phyloP scores from a whole-genome alignment of 2,329 filamentous ascomycete species.

The Seiridium cupressi region DNA sequence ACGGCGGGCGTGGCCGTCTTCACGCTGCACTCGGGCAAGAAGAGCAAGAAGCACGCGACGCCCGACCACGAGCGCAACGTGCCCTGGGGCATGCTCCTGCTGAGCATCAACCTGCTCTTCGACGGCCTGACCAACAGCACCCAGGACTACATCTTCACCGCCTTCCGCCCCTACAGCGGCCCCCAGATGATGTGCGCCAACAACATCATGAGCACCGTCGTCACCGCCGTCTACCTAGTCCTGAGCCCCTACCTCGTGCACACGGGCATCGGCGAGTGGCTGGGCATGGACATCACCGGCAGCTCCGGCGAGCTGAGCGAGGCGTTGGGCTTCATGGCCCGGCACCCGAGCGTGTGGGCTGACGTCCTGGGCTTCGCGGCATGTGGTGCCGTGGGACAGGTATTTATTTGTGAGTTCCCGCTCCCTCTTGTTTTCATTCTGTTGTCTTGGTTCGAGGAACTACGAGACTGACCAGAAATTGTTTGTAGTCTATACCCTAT shows the following conservation, averaged over 20 bases:
- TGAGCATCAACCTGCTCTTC: conserved; percentile 88
- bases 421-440: background rate
- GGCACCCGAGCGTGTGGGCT: conserved; percentile 78
- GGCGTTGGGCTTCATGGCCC: conserved; percentile 77
- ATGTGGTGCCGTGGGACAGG: conserved; percentile 89
- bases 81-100: conserved; percentile 76
- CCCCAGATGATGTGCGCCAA: conserved; percentile 99
- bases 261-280: conserved; percentile 61
- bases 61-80: conserved; percentile 55
- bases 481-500: conserved; percentile 75
- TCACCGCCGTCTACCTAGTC: conserved; percentile 76
- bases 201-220: conserved; percentile 78
- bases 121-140: conserved; percentile 96
- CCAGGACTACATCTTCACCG: conserved; percentile 88
- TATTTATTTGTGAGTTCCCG: conserved; percentile 77
- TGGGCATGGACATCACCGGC: conserved; percentile 64
- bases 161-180: conserved; percentile 78
- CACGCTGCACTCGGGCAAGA: conserved; percentile 74
- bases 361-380: conserved; percentile 88
- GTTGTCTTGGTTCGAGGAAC: background rate
- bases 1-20: conserved; percentile 93
- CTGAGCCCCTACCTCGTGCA: conserved; percentile 76
- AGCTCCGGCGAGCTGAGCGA: conserved; percentile 73
- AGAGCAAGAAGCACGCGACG: conserved; percentile 35
- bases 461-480: background rate